Conservation (phyloP, 73 alveolate genomes). For the Tetrahymena elliotti region DNA sequence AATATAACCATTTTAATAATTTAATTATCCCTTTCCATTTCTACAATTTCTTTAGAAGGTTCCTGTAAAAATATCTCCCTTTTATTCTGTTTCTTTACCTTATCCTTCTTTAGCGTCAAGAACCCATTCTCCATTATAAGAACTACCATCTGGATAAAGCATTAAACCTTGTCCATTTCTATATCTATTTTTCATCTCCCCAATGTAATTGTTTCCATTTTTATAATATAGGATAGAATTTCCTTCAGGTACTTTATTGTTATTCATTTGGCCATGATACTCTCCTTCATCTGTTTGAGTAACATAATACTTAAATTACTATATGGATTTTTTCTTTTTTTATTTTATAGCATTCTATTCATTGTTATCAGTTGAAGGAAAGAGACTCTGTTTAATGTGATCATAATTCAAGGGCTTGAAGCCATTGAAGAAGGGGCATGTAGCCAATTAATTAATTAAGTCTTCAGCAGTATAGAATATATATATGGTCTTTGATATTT, state of each 20-base stretch:
- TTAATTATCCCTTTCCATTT: not conserved
- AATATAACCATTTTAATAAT: not conserved
- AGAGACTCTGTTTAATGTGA: not conserved
- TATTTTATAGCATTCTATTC: not conserved
- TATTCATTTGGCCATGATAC: not conserved
- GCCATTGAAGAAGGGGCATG: not conserved
- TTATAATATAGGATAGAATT: not conserved
- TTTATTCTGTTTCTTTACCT: not conserved
- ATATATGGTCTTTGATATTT: not conserved
- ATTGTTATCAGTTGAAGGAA: not conserved
- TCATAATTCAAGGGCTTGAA: not conserved
- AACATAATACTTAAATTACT: not conserved
- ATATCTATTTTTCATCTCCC: not conserved
- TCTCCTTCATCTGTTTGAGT: not conserved
- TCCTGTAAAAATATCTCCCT: not conserved
- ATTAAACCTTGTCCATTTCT: not conserved
- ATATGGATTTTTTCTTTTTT: not conserved
- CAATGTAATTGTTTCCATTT: not conserved
- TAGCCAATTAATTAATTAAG: not conserved
- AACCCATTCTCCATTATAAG: not conserved
- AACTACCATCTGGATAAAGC: not conserved
- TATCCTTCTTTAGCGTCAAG: not conserved
- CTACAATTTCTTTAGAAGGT: not conserved
- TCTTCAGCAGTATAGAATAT: not conserved
- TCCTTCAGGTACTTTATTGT: not conserved